Evolutionary conservation across 1,284 basidiomycete genomes (phyloP).

Genomic region (Hymenochaete sp.): DNA sequence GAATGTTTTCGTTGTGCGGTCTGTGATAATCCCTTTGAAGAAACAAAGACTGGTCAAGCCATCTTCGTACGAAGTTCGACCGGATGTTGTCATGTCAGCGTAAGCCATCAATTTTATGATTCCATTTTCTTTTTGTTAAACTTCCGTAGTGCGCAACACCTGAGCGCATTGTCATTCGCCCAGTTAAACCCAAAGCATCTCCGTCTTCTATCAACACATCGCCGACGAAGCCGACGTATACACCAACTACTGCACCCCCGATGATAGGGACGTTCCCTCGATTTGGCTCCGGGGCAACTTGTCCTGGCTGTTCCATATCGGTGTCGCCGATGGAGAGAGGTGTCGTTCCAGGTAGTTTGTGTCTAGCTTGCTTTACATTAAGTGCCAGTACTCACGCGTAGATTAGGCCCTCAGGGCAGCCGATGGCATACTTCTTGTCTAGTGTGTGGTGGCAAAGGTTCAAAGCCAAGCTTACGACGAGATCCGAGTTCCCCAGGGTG

Average conservation of each 20-base stretch:
- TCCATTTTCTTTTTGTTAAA: constrained; percentile 7
- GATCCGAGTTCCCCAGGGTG: constrained; percentile 60
- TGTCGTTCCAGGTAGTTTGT: constrained; percentile 72
- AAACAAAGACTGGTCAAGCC: constrained; percentile 50
- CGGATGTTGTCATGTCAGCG: constrained; percentile 66
- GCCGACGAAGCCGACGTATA: constrained; percentile 8
- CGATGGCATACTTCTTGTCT: constrained; percentile 71
- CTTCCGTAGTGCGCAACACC: constrained; percentile 42
- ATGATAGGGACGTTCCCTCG: constrained; percentile 40
- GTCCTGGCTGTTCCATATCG: constrained; percentile 61
- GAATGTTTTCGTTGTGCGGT: constrained; percentile 65
- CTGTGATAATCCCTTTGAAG: constrained; percentile 56
- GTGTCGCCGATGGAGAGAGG: constrained; percentile 77
- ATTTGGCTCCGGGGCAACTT: constrained; percentile 55
- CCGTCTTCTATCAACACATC: constrained; percentile 4
- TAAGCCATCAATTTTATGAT: constrained; percentile 28
- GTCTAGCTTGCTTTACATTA: no score
- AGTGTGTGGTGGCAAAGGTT: constrained; percentile 64
- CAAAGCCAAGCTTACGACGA: constrained; percentile 30
- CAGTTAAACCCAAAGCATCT: constrained; percentile 12
- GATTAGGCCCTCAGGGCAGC: constrained; percentile 68
- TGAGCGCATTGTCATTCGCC: constrained; percentile 17
- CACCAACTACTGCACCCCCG: constrained; percentile 17
- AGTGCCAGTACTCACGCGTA: no score
- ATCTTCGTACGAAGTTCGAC: constrained; percentile 54